Conservation (phyloP, 352 stramenopile species). For the Phytophthora citricola region DNA sequence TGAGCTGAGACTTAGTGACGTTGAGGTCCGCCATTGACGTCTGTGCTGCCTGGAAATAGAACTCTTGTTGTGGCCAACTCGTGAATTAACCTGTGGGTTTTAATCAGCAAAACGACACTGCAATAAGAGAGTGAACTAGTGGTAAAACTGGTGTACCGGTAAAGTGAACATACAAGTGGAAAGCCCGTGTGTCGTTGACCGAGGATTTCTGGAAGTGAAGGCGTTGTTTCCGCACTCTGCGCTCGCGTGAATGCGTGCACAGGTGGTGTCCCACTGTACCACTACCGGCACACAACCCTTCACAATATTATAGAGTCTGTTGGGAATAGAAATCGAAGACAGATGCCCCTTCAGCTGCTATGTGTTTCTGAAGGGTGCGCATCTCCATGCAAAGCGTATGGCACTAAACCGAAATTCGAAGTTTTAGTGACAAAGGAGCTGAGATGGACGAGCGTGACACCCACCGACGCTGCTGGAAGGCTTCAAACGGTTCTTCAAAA, state of each 20-base stretch:
- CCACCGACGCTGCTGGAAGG: constrained; percentile 14
- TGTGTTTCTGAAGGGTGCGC: constrained; percentile 8
- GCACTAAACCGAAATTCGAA: constrained; percentile 11
- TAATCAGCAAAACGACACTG: background rate
- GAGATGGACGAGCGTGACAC: constrained; percentile 22
- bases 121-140: background rate
- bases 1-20: constrained; percentile 9
- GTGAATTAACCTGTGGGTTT: background rate
- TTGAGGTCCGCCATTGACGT: constrained; percentile 18
- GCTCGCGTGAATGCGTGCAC: constrained; percentile 29
- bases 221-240: background rate
- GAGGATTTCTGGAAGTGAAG: constrained; percentile 31
- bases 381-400: constrained; percentile 18
- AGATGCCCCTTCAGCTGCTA: constrained; percentile 13
- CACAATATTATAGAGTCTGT: constrained; percentile 6
- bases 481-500: too few species aligned
- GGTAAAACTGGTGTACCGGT: background rate
- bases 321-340: background rate
- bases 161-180: background rate
- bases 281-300: constrained; percentile 7
- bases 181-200: constrained; percentile 1
- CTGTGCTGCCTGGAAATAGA: constrained; percentile 21
- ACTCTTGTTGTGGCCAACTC: background rate
- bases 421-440: constrained; percentile 3
- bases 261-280: constrained; percentile 14